These are phyloP conservation scores for Candida boidinii DNA, from an alignment of 805 yeast genomes.

Conservation along the genomic window DNA sequence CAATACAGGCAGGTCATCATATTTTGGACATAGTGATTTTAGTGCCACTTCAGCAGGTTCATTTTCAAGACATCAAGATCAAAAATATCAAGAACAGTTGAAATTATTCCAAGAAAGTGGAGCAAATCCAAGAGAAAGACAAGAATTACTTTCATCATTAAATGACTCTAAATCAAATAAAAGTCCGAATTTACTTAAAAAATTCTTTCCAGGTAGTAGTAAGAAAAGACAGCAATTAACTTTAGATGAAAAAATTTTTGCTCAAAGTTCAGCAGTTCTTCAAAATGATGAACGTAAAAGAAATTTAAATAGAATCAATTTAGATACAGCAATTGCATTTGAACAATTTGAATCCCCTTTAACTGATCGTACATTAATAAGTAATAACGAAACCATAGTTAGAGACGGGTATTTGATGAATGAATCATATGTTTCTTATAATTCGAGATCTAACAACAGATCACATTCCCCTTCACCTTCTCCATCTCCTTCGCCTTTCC, in stretches of 20 bases:
- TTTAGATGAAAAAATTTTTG: slow-evolving; percentile 25
- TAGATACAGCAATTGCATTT: no score
- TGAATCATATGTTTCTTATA: neutral
- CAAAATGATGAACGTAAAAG: neutral
- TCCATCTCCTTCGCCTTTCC: neutral
- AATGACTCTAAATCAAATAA: slow-evolving; percentile 31
- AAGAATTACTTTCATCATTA: slow-evolving; percentile 29
- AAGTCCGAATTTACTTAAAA: slow-evolving; percentile 38
- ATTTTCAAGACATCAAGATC: slow-evolving; percentile 56
- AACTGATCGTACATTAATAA: no score
- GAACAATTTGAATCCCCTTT: no score
- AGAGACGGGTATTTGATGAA: no score
- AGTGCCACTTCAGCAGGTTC: slow-evolving; percentile 91
- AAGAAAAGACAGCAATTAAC: slow-evolving; percentile 21
- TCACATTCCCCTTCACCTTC: neutral
- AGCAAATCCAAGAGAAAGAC: slow-evolving; percentile 10
- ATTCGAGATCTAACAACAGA: slow-evolving; percentile 35
- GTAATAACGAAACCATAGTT: no score
- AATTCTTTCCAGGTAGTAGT: slow-evolving; percentile 29
- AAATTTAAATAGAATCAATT: slow-evolving; percentile 8
- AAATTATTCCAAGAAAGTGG: slow-evolving; percentile 12
- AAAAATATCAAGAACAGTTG: slow-evolving; percentile 15
- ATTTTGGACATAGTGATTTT: slow-evolving; percentile 54
- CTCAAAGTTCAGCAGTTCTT: no score
- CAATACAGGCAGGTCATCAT: slow-evolving; percentile 30